A percentile compares a stretch with the other conserved stretches of the same genome.
Evolutionary conservation across 2,329 filamentous ascomycete species (phyloP).

Genomic region (Ophidiomyces ophidiicola): DNA sequence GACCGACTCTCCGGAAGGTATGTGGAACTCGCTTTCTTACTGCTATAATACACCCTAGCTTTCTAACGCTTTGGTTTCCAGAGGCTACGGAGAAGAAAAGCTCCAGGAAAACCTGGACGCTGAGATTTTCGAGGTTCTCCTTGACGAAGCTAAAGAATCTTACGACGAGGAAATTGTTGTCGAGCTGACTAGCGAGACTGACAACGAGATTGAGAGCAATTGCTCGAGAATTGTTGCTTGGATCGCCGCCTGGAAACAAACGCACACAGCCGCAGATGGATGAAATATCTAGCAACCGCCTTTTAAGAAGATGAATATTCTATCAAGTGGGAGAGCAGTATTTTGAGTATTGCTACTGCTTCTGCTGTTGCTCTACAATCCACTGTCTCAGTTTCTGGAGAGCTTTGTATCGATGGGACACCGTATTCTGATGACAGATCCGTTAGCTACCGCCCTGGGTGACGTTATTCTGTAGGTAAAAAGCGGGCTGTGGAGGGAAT

Average conservation of each 20-base stretch:
- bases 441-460: slow-evolving; percentile 7
- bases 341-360: slow-evolving; percentile 10
- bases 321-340: slow-evolving; percentile 11
- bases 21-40: slow-evolving; percentile 13
- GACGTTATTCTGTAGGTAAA: neutral
- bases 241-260: slow-evolving; percentile 68
- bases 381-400: slow-evolving; percentile 73
- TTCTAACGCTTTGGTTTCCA: slow-evolving; percentile 24
- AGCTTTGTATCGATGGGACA: slow-evolving; percentile 85
- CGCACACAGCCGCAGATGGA: slow-evolving; percentile 17
- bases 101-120: slow-evolving; percentile 92
- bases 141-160: slow-evolving; percentile 77
- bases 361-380: slow-evolving; percentile 44
- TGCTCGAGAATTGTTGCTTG: slow-evolving; percentile 71
- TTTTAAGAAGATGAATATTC: neutral
- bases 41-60: slow-evolving; percentile 4
- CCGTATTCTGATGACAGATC: slow-evolving; percentile 50
- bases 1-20: slow-evolving; percentile 68
- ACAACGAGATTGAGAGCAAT: slow-evolving; percentile 79
- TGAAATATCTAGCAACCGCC: neutral
- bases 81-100: slow-evolving; percentile 73
- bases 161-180: slow-evolving; percentile 83
- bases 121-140: slow-evolving; percentile 91
- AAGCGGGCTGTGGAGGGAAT: slow-evolving; percentile 22
- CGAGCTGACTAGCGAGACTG: slow-evolving; percentile 68